These are phyloP conservation scores for Eremothecium coryli DNA, from an alignment of 1,139 yeast species.

Conservation along the genomic window DNA sequence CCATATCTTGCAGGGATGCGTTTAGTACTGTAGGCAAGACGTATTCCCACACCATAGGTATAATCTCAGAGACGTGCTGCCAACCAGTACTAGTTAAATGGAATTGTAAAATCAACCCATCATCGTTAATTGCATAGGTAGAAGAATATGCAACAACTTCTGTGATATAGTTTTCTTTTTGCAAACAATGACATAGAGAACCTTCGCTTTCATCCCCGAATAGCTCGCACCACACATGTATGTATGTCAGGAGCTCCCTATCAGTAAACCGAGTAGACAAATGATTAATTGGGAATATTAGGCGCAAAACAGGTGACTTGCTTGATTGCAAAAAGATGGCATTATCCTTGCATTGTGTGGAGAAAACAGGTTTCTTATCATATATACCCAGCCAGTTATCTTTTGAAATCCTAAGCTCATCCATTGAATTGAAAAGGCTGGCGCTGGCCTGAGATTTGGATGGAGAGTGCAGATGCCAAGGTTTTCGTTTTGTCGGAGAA, in stretches of 20 bases:
- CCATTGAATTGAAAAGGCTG: background rate
- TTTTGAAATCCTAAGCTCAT: constrained; percentile 12
- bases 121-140: constrained; percentile 31
- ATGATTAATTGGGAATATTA: constrained; percentile 35
- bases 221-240: constrained; percentile 44
- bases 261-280: constrained; percentile 11
- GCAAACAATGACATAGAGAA: constrained; percentile 36
- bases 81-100: constrained; percentile 38
- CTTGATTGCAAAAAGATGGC: constrained; percentile 28
- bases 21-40: constrained; percentile 21
- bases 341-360: constrained; percentile 11
- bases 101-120: constrained; percentile 39
- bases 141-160: constrained; percentile 37
- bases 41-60: constrained; percentile 25
- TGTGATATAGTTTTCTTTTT: constrained; percentile 29
- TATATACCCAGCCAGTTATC: constrained; percentile 19
- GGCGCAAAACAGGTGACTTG: constrained; percentile 29
- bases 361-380: constrained; percentile 17
- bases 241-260: constrained; percentile 25
- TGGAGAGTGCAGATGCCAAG: constrained; percentile 1
- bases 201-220: constrained; percentile 53
- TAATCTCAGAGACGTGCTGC: constrained; percentile 27
- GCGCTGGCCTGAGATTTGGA: background rate
- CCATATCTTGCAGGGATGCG: constrained; percentile 27
- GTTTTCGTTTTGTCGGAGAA: background rate